Conservation (phyloP, 2,329 filamentous ascomycete species). For the Penicillium occitanis region DNA sequence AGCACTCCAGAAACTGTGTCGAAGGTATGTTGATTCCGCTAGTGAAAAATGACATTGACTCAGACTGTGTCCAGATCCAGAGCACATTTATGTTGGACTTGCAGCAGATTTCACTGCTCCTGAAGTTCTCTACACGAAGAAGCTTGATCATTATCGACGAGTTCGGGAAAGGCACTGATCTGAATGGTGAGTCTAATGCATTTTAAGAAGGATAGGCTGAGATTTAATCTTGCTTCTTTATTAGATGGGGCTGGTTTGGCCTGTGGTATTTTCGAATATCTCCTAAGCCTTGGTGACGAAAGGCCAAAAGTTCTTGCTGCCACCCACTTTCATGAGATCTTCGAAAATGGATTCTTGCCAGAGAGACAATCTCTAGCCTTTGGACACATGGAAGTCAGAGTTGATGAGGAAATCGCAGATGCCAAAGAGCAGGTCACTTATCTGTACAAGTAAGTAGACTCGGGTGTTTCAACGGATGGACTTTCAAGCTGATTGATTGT, state of each 20-base stretch:
- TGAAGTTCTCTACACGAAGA: constrained; percentile 70
- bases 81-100: constrained; percentile 78
- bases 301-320: constrained; percentile 61
- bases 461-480: neutral
- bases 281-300: constrained; percentile 50
- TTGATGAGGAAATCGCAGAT: constrained; percentile 45
- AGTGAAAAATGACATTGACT: neutral
- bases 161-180: constrained; percentile 72
- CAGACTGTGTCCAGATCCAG: constrained; percentile 46
- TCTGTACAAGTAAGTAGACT: constrained; percentile 61
- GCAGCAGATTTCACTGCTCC: constrained; percentile 76
- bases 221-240: neutral
- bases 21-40: constrained; percentile 36
- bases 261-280: constrained; percentile 60
- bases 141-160: constrained; percentile 92
- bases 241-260: constrained; percentile 64
- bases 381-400: constrained; percentile 59
- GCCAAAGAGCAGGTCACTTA: constrained; percentile 58
- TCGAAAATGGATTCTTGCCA: constrained; percentile 55
- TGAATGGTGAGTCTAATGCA: constrained; percentile 43
- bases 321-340: constrained; percentile 62
- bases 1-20: constrained; percentile 70
- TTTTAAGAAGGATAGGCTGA: neutral
- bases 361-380: constrained; percentile 50
- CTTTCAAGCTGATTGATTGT: constrained; percentile 20